Evolutionary conservation across 169 alveolate species (phyloP), one percentile per base, ranked within the genome.

Genomic region (Plasmodium gonderi): DNA sequence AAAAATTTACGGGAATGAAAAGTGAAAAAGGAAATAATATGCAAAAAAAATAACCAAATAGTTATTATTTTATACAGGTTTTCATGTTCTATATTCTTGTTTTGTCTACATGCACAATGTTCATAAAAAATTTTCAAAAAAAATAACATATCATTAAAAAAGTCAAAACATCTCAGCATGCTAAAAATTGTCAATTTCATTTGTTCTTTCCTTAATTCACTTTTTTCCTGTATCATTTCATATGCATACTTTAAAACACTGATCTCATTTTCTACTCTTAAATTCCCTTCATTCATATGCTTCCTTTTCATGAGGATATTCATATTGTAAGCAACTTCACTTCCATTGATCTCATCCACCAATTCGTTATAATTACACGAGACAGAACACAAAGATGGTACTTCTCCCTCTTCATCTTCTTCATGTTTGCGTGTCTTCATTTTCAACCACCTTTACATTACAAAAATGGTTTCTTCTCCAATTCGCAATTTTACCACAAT

Each of bases 1-100:
- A 68, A 81, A 40, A 29, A 67, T 74, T 68, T 81, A 7, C 91
- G 91, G 12, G 54, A 51, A 74, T 68, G 75, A 29, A 81, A 81
- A 14, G 91, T 81, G 17, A 31, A 68, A 65, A 45, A 45, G 9
- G 91, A 81, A 3, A 67, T 81, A 36, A 81, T 47, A 81, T 23
- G 20, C 54, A 81, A 68, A 12, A 49, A 68, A 14, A 81, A 36
- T 17, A 81, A 40, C 91, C 91, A 81, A 14, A 81, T 20, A 68
- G 54, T 54, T 29, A 51, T 49, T 7, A 81, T 12, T 29, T 23
- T 81, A 33, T 68, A 51, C 2, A 29, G 9, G 26, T 20, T 5
- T 33, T 31, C 38, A 12, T 6, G 33, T 31, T 7, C 54, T 29
- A 45, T 8, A 20, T 20, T 68, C 9, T 2, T n/a, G 26, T 9